A percentile compares a stretch with the other conserved stretches of the same genome.
Evolutionary conservation across 2,329 filamentous ascomycete genomes (phyloP).

Genomic region (Achaetomium macrosporum): DNA sequence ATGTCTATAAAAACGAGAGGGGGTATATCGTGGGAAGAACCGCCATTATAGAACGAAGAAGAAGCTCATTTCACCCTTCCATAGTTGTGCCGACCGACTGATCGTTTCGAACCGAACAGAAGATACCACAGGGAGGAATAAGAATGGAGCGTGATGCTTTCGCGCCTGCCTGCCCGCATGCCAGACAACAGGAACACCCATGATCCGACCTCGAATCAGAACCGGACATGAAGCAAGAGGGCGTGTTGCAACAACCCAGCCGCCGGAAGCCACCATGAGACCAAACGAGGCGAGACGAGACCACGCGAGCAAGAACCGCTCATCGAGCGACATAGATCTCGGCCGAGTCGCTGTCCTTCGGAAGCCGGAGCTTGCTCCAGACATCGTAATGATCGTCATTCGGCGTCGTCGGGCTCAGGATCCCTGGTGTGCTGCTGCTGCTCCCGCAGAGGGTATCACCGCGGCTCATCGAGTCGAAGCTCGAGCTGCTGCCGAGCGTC

Average conservation of each 20-base stretch:
- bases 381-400: slow-evolving; percentile 37
- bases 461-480: slow-evolving; percentile 46
- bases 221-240: too few relatives aligned
- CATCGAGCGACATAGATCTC: slow-evolving; percentile 41
- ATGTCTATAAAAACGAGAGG: not conserved
- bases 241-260: too few relatives aligned
- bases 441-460: slow-evolving; percentile 40
- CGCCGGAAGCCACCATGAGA: too few relatives aligned
- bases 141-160: too few relatives aligned
- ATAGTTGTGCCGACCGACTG: too few relatives aligned
- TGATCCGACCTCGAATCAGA: too few relatives aligned
- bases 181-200: too few relatives aligned
- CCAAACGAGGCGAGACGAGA: not conserved
- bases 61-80: not conserved
- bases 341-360: slow-evolving; percentile 38
- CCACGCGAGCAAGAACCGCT: slow-evolving; percentile 3
- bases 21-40: not conserved
- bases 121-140: not conserved
- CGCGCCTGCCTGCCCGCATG: too few relatives aligned
- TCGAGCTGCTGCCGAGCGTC: slow-evolving; percentile 80
- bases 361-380: slow-evolving; percentile 34
- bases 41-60: not conserved
- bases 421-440: slow-evolving; percentile 43
- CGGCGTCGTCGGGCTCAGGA: slow-evolving; percentile 45
- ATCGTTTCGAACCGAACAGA: not conserved